phyloP scores from a whole-genome alignment of 768 basidiomycete genomes.

The Saitozyma podzolica region DNA sequence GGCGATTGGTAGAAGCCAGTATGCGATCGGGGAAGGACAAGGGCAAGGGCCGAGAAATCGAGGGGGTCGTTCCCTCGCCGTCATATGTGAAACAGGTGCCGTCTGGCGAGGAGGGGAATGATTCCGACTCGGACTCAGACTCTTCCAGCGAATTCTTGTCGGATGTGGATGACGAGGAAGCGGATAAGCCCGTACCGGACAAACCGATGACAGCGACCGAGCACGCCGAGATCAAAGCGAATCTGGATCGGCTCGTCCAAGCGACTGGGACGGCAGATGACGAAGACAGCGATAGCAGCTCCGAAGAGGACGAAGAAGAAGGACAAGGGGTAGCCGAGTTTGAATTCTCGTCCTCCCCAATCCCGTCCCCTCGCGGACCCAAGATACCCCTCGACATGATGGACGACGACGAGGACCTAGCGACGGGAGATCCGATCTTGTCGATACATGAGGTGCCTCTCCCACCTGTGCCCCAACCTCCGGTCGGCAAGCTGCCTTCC shows the following conservation, averaged over 20 bases:
- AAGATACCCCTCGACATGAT: slow-evolving; percentile 19
- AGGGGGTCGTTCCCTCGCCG: background rate
- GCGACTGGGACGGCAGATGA: slow-evolving; percentile 2
- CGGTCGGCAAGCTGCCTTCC: slow-evolving; percentile 31
- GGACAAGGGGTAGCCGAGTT: slow-evolving; percentile 20
- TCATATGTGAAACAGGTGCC: background rate
- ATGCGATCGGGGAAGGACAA: slow-evolving; percentile 19
- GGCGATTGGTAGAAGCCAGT: slow-evolving; percentile 38
- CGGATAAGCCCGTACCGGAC: background rate
- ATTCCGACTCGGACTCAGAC: slow-evolving; percentile 2
- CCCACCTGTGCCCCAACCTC: slow-evolving; percentile 41
- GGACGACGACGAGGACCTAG: slow-evolving; percentile 35
- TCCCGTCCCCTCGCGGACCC: slow-evolving; percentile 9
- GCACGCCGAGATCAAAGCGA: slow-evolving; percentile 19
- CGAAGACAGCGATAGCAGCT: slow-evolving; percentile 10
- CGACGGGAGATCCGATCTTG: slow-evolving; percentile 28
- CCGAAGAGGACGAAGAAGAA: slow-evolving; percentile 20
- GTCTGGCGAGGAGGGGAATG: background rate
- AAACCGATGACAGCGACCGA: slow-evolving; percentile 19
- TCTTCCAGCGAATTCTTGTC: slow-evolving; percentile 19
- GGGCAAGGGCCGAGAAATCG: slow-evolving; percentile 8
- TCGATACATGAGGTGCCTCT: slow-evolving; percentile 44
- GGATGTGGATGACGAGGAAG: slow-evolving; percentile 9
- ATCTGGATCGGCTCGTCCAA: slow-evolving; percentile 25
- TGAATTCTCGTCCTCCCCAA: slow-evolving; percentile 21